Percentiles rank a stretch among this genome's conserved stretches.
Conservation (phyloP, 78 protist genomes). For the Creolimax fragrantissima region DNA sequence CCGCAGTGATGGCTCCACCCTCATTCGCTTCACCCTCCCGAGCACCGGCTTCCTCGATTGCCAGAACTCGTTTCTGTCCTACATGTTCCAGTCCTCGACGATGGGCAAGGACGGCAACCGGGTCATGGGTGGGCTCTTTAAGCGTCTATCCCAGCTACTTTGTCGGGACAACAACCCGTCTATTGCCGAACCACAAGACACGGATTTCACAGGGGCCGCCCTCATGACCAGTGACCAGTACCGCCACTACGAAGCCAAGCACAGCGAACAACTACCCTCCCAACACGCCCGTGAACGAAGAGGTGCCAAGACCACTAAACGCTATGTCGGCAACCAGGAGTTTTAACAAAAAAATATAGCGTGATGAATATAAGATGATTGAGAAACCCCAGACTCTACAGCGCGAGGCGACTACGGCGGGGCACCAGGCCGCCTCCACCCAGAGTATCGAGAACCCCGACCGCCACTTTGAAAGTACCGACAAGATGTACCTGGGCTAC, state of each 20-base stretch:
- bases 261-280: not conserved
- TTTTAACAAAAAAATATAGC: too few relatives aligned
- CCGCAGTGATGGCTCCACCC: not conserved
- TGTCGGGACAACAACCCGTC: too few relatives aligned
- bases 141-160: too few relatives aligned
- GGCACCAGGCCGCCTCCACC: not conserved
- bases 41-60: not conserved
- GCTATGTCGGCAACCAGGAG: not conserved
- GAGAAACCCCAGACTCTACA: too few relatives aligned
- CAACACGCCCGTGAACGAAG: not conserved
- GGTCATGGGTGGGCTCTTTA: not conserved
- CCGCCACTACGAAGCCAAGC: not conserved
- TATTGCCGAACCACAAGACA: too few relatives aligned
- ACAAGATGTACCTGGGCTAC: not conserved
- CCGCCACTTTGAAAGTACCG: not conserved
- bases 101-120: not conserved
- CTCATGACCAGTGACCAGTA: too few relatives aligned
- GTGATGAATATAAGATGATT: too few relatives aligned
- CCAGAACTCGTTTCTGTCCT: not conserved
- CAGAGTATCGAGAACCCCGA: not conserved
- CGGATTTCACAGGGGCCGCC: too few relatives aligned
- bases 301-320: not conserved
- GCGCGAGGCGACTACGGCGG: too few relatives aligned
- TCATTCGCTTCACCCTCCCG: not conserved
- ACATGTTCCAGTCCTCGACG: not conserved